Base-by-base conservation (phyloP, 805 yeast species). In the Saccharomycopsis guyanensis region DNA sequence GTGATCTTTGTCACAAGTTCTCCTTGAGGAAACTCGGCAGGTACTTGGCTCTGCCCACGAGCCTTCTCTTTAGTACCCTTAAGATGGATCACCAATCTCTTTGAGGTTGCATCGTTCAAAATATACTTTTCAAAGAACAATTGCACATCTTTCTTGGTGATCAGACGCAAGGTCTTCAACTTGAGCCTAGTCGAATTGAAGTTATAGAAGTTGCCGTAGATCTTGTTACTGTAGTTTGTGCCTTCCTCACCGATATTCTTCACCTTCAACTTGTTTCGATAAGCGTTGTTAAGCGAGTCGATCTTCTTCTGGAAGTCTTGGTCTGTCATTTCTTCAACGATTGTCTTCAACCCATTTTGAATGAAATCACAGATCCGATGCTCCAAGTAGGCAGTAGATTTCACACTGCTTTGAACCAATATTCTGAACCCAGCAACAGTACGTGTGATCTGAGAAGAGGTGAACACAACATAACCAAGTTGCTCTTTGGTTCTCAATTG, bases 401-500 rank as follows among this genome's bases (percentile, higher is more conserved):
- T 77, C 15, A 44, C 49, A 61, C 87, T 97, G 50, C 93, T 81
- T 66, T 91, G 98, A 42, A 89, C 73, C 54, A 89, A 66, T 12
- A 93, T 64, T 56, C 93, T 72, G 54, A 79, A 73, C 12, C 91
- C 89, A 13, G 24, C 22, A 2, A 40, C 25, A 12, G 44, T 27
- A 16, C 41, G 37, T 3, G 46, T 38, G 15, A 20, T 23, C 51
- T 82, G 69, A 22, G 74, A 66, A 0, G 94, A 85, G 38, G 93
- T 79, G 59, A 86, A 87, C 0, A 91, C 98, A 52, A 91, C 88
- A 58, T 91, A 91, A 2, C 98, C 98, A 27, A 91, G 71, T 63
- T 93, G 97, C 65, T 91, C 97, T 56, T 86, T 82, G 4, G 98
- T 91, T 63, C 98, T 76, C 48, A 91, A 71, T 52, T 84, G 84